A percentile compares a stretch with the other conserved stretches of the same genome.
These are phyloP conservation scores for Scutellaria barbata DNA, from an alignment of 257 asterid species.

Conservation along the genomic window DNA sequence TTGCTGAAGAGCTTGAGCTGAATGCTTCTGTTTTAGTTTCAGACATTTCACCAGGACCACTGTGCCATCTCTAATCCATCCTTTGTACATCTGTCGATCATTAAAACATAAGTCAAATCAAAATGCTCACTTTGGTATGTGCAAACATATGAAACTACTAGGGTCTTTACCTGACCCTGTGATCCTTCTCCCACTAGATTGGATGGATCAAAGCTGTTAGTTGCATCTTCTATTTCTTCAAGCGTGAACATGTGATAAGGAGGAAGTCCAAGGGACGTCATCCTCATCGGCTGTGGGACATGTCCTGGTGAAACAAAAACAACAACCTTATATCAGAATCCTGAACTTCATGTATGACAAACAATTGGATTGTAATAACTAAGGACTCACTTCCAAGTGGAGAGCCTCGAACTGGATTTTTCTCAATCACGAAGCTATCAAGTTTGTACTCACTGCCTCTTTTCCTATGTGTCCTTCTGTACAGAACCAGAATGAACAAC, in stretches of 20 bases:
- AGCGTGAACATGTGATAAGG: constrained; percentile 85
- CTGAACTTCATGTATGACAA: background rate
- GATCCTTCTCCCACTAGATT: constrained; percentile 85
- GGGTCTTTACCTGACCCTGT: constrained; percentile 74
- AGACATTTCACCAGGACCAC: constrained; percentile 82
- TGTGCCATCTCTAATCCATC: constrained; percentile 87
- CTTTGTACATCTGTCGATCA: constrained; percentile 67
- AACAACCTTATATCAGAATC: background rate
- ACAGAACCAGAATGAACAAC: constrained; percentile 51
- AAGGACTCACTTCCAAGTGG: constrained; percentile 63
- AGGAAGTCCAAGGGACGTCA: constrained; percentile 83
- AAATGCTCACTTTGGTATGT: background rate
- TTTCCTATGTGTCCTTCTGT: constrained; percentile 47
- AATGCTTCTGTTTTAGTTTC: constrained; percentile 84
- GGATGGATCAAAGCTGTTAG: constrained; percentile 74
- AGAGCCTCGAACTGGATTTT: constrained; percentile 47
- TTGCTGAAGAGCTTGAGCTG: constrained; percentile 79
- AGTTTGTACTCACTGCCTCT: constrained; percentile 47
- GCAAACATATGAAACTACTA: background rate
- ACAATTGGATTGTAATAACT: background rate
- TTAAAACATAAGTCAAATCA: background rate
- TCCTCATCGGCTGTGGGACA: constrained; percentile 70
- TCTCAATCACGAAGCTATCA: constrained; percentile 65
- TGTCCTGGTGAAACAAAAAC: constrained; percentile 48
- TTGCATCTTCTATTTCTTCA: constrained; percentile 95